A percentile compares a stretch with the other conserved stretches of the same genome.
phyloP scores from a whole-genome alignment of 805 yeast species.

The Suhomyces tanzawaensis region DNA sequence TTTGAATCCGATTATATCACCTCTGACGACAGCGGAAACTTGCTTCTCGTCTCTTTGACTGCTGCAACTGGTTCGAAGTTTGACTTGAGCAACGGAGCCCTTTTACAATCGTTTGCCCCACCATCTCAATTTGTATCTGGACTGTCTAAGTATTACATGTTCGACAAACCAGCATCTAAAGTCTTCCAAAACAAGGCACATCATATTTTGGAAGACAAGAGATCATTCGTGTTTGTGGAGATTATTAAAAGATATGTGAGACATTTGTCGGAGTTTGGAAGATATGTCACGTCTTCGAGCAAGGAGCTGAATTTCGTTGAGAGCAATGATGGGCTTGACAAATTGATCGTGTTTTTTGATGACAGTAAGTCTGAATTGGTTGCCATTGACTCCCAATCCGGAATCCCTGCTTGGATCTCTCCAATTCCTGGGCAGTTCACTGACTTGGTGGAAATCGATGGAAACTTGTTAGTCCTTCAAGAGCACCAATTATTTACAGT shows the following conservation, averaged over 20 bases:
- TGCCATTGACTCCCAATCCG: conserved; percentile 10
- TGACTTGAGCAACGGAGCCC: conserved; percentile 10
- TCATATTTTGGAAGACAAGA: conserved; percentile 29
- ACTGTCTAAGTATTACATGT: conserved; percentile 17
- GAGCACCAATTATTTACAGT: conserved; percentile 9
- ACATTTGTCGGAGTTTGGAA: conserved; percentile 36
- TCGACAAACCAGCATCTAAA: conserved; percentile 32
- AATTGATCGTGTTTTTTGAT: conserved; percentile 30
- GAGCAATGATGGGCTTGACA: conserved; percentile 27
- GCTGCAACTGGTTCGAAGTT: conserved; percentile 7
- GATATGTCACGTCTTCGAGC: conserved; percentile 8
- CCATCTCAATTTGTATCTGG: conserved; percentile 3
- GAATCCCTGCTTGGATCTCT: neutral
- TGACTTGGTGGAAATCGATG: conserved; percentile 14
- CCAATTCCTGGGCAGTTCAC: conserved; percentile 1
- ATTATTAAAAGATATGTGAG: conserved; percentile 21
- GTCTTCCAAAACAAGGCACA: conserved; percentile 28
- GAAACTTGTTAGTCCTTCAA: conserved; percentile 14
- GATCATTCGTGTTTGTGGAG: conserved; percentile 9
- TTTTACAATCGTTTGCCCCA: conserved; percentile 1
- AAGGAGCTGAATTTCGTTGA: neutral
- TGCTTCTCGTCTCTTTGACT: neutral
- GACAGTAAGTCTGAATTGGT: conserved; percentile 4
- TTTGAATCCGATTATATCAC: neutral
- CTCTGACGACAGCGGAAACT: neutral